A percentile compares a stretch with the other conserved stretches of the same genome.
Conservation (phyloP, 176 grass and related monocot genomes). For the Hsuehochloa calcarea region DNA sequence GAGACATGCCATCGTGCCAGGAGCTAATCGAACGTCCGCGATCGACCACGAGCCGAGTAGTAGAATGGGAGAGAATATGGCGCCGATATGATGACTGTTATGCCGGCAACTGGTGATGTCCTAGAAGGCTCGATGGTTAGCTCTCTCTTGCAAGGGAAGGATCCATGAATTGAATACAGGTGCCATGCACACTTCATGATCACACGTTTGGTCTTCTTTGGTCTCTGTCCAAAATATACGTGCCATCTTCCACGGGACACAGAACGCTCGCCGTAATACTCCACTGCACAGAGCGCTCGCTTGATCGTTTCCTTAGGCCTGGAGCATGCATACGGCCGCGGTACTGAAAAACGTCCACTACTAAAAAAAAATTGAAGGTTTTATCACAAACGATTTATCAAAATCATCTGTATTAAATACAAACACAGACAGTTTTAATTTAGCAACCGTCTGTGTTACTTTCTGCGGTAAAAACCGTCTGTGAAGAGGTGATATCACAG, state of each 20-base stretch:
- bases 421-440: no score
- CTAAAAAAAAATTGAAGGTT: no score
- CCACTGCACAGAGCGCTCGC: background rate
- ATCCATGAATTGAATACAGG: conserved; percentile 5
- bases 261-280: no score
- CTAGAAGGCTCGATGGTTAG: conserved; percentile 4
- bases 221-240: conserved; percentile 9
- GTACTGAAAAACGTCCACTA: background rate
- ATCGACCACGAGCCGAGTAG: no score
- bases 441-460: no score
- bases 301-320: background rate
- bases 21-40: background rate
- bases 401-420: no score
- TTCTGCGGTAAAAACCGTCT: no score
- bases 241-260: conserved; percentile 2
- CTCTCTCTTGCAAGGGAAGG: background rate
- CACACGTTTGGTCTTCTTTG: background rate
- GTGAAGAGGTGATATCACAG: no score
- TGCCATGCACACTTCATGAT: background rate
- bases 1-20: conserved; percentile 1
- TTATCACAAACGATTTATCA: no score
- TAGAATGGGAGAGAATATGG: background rate
- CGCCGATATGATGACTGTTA: background rate
- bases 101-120: conserved; percentile 25
- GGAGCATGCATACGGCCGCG: background rate